phyloP scores from a whole-genome alignment of 768 basidiomycete genomes.

The Boletus pseudopeckii region DNA sequence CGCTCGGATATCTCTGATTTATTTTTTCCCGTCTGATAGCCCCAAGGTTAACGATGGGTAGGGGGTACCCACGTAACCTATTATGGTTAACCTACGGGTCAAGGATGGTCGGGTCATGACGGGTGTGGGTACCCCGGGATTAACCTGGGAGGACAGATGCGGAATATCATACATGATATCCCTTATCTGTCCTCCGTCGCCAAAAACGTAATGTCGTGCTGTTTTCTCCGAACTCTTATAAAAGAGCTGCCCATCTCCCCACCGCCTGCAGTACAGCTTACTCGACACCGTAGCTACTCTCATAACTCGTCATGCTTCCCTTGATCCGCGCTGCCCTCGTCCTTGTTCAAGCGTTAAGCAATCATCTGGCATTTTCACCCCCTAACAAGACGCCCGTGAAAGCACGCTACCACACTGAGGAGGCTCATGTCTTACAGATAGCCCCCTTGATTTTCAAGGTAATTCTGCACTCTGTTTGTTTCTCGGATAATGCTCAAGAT shows the following conservation, averaged over 20 bases:
- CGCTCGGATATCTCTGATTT: background rate
- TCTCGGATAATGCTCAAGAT: background rate
- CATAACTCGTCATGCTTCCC: slow-evolving; percentile 40
- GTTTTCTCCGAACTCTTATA: slow-evolving; percentile 13
- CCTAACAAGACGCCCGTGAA: slow-evolving; percentile 53
- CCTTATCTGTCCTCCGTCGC: background rate
- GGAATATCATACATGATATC: background rate
- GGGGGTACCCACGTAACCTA: background rate
- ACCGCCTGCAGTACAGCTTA: background rate
- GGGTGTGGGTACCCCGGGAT: background rate
- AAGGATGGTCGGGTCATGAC: slow-evolving; percentile 3
- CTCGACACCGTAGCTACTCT: background rate
- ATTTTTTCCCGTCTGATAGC: background rate
- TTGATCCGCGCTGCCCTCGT: slow-evolving; percentile 44
- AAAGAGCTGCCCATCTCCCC: slow-evolving; percentile 3
- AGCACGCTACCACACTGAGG: slow-evolving; percentile 51
- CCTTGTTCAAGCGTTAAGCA: slow-evolving; percentile 45
- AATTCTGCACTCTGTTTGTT: background rate
- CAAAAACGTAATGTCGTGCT: background rate
- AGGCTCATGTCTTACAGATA: slow-evolving; percentile 50
- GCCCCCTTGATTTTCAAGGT: slow-evolving; percentile 58
- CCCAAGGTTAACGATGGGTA: background rate
- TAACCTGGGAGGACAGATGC: background rate
- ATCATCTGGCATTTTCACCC: slow-evolving; percentile 52
- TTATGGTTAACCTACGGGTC: background rate